These are phyloP conservation scores for Coemansia sp. DNA, from an alignment of 192 early-diverging fungal species.

Conservation along the genomic window DNA sequence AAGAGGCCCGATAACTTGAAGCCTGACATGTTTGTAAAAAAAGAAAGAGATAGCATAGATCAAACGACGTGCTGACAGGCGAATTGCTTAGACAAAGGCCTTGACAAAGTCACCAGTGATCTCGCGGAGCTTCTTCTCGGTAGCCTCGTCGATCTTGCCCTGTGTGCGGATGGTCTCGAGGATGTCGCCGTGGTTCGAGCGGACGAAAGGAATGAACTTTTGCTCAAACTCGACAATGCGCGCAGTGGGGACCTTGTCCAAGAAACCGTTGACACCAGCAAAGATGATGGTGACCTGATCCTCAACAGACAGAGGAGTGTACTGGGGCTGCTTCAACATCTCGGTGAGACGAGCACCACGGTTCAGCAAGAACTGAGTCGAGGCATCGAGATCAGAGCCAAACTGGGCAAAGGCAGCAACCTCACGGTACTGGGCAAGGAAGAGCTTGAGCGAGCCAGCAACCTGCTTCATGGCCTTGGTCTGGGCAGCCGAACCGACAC, in stretches of 20 bases:
- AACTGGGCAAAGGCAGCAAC: slow-evolving; percentile 99
- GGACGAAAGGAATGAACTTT: slow-evolving; percentile 84
- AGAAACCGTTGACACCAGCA: slow-evolving; percentile 99
- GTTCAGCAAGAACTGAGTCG: slow-evolving; percentile 99
- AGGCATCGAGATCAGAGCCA: slow-evolving; percentile 99
- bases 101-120: slow-evolving; percentile 78
- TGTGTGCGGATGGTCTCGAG: slow-evolving; percentile 89
- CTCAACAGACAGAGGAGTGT: slow-evolving; percentile 94
- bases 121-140: slow-evolving; percentile 91
- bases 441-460: slow-evolving; percentile 99
- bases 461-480: slow-evolving; percentile 99
- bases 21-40: slow-evolving; percentile 4
- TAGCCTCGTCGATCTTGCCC: slow-evolving; percentile 83
- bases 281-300: slow-evolving; percentile 98
- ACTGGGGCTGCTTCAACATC: slow-evolving; percentile 99
- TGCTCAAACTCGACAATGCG: slow-evolving; percentile 94
- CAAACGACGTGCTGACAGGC: not conserved
- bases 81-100: slow-evolving; percentile 65
- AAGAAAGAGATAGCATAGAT: slow-evolving; percentile 8
- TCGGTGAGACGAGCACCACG: slow-evolving; percentile 99
- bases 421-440: slow-evolving; percentile 99
- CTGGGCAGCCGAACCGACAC: slow-evolving; percentile 99
- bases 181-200: slow-evolving; percentile 85
- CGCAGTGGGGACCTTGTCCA: slow-evolving; percentile 96
- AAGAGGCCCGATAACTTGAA: too few relatives aligned